phyloP scores from a whole-genome alignment of 2,329 filamentous ascomycete species.

The Diaporthe sp. region DNA sequence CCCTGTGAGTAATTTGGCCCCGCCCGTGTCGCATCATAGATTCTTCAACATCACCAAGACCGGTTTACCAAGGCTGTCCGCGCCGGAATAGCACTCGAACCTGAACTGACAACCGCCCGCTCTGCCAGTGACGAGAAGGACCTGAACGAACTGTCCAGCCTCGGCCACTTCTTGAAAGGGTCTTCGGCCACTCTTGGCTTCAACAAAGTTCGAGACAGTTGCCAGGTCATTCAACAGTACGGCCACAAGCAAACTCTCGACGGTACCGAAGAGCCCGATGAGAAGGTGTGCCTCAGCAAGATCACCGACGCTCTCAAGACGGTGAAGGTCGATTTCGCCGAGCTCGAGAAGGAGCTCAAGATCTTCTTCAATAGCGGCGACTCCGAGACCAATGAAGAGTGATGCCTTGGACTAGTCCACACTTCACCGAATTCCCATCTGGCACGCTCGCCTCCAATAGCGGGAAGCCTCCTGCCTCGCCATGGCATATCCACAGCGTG shows the following conservation, averaged over 20 bases:
- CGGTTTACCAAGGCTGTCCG: neutral
- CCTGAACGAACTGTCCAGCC: slow-evolving; percentile 80
- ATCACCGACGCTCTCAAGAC: slow-evolving; percentile 78
- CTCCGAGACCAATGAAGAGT: slow-evolving; percentile 41
- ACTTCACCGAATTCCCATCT: neutral
- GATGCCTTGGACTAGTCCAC: neutral
- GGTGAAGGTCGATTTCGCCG: slow-evolving; percentile 82
- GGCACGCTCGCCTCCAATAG: slow-evolving; percentile 6
- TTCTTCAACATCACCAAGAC: neutral
- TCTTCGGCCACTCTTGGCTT: slow-evolving; percentile 95
- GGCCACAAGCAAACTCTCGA: slow-evolving; percentile 86
- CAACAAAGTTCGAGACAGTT: slow-evolving; percentile 90
- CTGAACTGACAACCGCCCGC: slow-evolving; percentile 25
- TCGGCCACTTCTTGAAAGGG: slow-evolving; percentile 97
- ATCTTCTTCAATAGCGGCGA: slow-evolving; percentile 70
- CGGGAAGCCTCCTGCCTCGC: neutral
- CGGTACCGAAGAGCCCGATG: slow-evolving; percentile 76
- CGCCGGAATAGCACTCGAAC: neutral
- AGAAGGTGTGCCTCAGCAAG: slow-evolving; percentile 75
- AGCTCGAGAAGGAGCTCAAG: slow-evolving; percentile 78
- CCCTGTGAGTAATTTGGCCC: slow-evolving; percentile 75
- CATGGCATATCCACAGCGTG: neutral
- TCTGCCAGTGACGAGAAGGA: slow-evolving; percentile 73
- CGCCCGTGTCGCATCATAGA: neutral
- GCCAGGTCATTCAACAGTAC: slow-evolving; percentile 96